Percentiles rank a stretch among this genome's conserved stretches.
Evolutionary conservation across 1,284 basidiomycete genomes (phyloP).

Genomic region (Ustilago loliicola): DNA sequence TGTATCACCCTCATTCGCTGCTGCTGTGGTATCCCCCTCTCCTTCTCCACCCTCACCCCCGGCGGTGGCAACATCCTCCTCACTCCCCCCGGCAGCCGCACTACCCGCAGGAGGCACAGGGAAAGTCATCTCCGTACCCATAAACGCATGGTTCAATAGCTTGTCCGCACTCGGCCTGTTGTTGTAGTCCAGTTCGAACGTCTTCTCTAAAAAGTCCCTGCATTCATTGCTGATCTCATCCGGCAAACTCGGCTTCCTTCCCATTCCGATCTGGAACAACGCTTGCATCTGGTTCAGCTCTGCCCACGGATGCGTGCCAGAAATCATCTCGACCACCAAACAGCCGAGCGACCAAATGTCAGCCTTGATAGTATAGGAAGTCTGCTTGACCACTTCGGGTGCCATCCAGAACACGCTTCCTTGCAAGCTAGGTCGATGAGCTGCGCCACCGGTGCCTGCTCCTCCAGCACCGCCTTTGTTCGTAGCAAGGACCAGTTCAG

Average conservation of each 20-base stretch:
- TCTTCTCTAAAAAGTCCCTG: slow-evolving; percentile 60
- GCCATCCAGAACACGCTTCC: slow-evolving; percentile 90
- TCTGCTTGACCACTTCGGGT: slow-evolving; percentile 95
- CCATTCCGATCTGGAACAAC: slow-evolving; percentile 67
- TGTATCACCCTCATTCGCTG: slow-evolving; percentile 12
- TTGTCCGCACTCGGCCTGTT: slow-evolving; percentile 61
- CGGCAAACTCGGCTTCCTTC: slow-evolving; percentile 56
- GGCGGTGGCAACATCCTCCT: neutral
- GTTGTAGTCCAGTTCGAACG: slow-evolving; percentile 66
- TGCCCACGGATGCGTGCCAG: slow-evolving; percentile 96
- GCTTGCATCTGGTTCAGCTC: slow-evolving; percentile 91
- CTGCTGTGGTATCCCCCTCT: neutral
- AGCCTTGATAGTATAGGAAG: slow-evolving; percentile 89
- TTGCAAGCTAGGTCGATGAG: slow-evolving; percentile 90
- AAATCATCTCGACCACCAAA: slow-evolving; percentile 97
- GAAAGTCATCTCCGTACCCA: slow-evolving; percentile 52
- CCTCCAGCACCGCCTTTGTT: slow-evolving; percentile 31
- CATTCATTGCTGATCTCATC: slow-evolving; percentile 65
- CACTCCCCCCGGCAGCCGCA: slow-evolving; percentile 12
- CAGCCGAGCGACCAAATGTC: slow-evolving; percentile 99
- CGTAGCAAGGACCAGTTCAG: slow-evolving; percentile 72
- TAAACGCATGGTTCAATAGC: slow-evolving; percentile 63
- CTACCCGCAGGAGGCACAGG: neutral
- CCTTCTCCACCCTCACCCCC: neutral
- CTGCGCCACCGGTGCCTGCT: slow-evolving; percentile 17